A percentile compares a stretch with the other conserved stretches of the same genome.
phyloP scores from a whole-genome alignment of 768 basidiomycete species.

The Suillus discolor region DNA sequence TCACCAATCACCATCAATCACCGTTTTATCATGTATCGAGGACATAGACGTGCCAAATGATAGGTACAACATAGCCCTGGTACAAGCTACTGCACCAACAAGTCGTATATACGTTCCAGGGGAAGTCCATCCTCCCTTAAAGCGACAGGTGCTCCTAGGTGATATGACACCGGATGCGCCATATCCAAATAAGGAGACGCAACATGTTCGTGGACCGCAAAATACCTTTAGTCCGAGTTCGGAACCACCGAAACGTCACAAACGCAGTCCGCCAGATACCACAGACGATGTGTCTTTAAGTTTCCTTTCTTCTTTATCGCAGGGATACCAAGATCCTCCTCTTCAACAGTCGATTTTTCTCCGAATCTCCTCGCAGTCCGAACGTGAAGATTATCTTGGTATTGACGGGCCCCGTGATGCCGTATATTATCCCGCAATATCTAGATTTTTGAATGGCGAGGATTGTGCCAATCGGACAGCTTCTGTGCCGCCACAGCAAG shows the following conservation, averaged over 20 bases:
- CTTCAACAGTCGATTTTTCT: neutral
- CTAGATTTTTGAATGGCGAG: conserved; percentile 35
- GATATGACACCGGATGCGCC: conserved; percentile 32
- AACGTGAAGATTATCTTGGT: conserved; percentile 7
- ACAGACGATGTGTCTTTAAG: conserved; percentile 13
- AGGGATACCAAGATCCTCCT: neutral
- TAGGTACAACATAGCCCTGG: neutral
- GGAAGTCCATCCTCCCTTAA: neutral
- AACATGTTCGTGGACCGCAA: conserved; percentile 67
- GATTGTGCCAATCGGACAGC: neutral
- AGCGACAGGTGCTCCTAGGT: neutral
- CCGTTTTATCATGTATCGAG: neutral
- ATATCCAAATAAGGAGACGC: conserved; percentile 51
- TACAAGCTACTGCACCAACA: neutral
- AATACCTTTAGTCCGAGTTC: conserved; percentile 31
- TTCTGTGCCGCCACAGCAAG: conserved; percentile 31
- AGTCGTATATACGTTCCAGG: neutral
- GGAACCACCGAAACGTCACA: conserved; percentile 15
- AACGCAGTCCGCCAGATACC: neutral
- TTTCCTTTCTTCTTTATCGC: conserved; percentile 21
- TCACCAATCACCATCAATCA: neutral
- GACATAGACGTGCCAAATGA: neutral
- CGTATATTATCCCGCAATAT: conserved; percentile 52
- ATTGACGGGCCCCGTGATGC: conserved; percentile 20
- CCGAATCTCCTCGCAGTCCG: conserved; percentile 4